Evolutionary conservation across 75 land plant species (phyloP), one percentile per base, ranked within the genome.

Genomic region (Pinus taeda): DNA sequence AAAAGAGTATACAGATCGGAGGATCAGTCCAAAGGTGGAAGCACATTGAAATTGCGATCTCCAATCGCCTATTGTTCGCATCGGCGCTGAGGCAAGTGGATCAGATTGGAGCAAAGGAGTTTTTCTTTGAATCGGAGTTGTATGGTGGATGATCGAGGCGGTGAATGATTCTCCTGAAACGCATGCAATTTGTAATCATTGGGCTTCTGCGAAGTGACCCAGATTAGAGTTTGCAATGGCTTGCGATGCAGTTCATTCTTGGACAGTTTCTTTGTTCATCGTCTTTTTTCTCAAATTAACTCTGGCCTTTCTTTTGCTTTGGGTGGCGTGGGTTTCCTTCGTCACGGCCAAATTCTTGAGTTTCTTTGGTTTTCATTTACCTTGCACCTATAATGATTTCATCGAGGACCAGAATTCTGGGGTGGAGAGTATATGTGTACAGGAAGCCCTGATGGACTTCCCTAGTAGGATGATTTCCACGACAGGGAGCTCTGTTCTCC

Each of bases 241-340:
- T 12, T 80, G 82, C 73, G 42, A 60, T 14, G 86, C 74, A 18
- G 74, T 85, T 37, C 81, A 83, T 20, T 17, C 61, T 33, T 91
- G 90, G 93, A 80, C 77, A 0, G 60, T 88, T 45, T 26, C 71
- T 69, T 57, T 71, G 14, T 73, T 88, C 20, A 78, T 84, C 6
- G 88, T 81, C 2, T 86, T 88, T 9, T 88, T 73, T 65, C 80
- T 91, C 59, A 86, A 91, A 81, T 85, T 91, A 8, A 83, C 78
- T 4, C 37, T 88, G 13, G 85, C 93, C 15, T 88, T 80, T 62
- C 65, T 88, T 39, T 73, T 91, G 57, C 83, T 88, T 30, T 86
- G 81, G 80, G 85, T 74, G 63, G 79, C 90, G 24, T 15, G 84
- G 42, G 18, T 84, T 66, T 82, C 85, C 13, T 91, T 74, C 70